Evolutionary conservation across 176 grass and related monocot genomes (phyloP).

Genomic region (Poa annua): DNA sequence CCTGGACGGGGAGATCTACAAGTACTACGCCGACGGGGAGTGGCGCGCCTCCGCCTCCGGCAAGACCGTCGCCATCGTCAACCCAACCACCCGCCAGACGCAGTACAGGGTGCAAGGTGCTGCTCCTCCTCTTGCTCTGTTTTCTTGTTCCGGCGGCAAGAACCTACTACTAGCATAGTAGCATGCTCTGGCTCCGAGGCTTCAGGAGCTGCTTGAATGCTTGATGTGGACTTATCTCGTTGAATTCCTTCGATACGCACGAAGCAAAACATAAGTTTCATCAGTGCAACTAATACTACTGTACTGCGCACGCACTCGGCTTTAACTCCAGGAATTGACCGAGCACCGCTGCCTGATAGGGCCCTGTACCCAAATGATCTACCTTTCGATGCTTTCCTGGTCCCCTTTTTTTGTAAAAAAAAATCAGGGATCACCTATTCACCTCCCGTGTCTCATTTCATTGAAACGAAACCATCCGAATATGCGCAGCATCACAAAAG

Average conservation of each 20-base stretch:
- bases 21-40: constrained; percentile 90
- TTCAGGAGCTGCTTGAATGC: not conserved
- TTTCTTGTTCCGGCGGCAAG: constrained; percentile 8
- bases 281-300: constrained; percentile 32
- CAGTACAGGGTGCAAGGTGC: constrained; percentile 95
- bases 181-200: not conserved
- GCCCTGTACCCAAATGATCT: not conserved
- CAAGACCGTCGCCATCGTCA: constrained; percentile 91
- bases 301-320: constrained; percentile 15
- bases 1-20: constrained; percentile 78
- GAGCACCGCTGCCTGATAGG: not conserved
- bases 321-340: constrained; percentile 3
- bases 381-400: constrained; percentile 9
- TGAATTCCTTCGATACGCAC: constrained; percentile 34
- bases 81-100: constrained; percentile 81
- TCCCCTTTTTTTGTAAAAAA: not conserved
- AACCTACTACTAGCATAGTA: not conserved
- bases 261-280: constrained; percentile 32
- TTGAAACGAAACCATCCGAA: not conserved
- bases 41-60: constrained; percentile 81
- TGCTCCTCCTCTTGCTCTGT: not conserved
- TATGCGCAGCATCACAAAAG: not conserved
- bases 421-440: not conserved
- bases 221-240: constrained; percentile 13
- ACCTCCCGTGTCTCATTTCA: not conserved